Evolutionary conservation across 345 rosid genomes (phyloP).

Genomic region (Eucalyptus paniculata): DNA sequence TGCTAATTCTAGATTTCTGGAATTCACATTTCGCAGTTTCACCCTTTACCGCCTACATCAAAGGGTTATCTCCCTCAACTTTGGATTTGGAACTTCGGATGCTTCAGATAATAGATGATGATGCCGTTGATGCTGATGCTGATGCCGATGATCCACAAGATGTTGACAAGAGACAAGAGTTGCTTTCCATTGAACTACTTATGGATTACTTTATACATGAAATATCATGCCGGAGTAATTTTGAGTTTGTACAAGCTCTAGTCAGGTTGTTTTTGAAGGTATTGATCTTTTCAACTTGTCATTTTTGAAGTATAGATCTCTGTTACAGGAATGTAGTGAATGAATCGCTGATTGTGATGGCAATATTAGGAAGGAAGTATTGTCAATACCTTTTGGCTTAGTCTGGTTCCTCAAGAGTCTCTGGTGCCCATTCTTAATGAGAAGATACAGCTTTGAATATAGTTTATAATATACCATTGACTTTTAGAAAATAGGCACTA

Average conservation of each 20-base stretch:
- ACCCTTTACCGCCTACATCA: constrained; percentile 67
- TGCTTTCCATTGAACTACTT: constrained; percentile 46
- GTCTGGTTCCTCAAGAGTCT: background rate
- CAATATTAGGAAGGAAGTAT: background rate
- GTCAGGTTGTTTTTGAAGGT: constrained; percentile 88
- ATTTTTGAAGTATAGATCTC: background rate
- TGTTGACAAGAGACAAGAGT: constrained; percentile 50
- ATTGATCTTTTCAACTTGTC: background rate
- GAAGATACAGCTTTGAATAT: background rate
- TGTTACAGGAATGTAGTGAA: background rate
- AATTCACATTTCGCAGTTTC: constrained; percentile 33
- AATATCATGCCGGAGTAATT: constrained; percentile 58
- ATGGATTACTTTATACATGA: constrained; percentile 74
- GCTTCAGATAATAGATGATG: constrained; percentile 88
- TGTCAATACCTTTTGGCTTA: background rate
- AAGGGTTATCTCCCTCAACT: constrained; percentile 77
- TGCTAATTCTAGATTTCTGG: background rate
- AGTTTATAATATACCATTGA: background rate
- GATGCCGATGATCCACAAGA: constrained; percentile 20
- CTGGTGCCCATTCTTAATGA: background rate
- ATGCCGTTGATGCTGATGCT: constrained; percentile 31
- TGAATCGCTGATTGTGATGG: background rate
- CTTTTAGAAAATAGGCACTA: background rate
- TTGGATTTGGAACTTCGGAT: constrained; percentile 82
- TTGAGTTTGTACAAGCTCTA: constrained; percentile 85